Evolutionary conservation across 129 eudicot species (phyloP).

Genomic region (Arctium lappa): DNA sequence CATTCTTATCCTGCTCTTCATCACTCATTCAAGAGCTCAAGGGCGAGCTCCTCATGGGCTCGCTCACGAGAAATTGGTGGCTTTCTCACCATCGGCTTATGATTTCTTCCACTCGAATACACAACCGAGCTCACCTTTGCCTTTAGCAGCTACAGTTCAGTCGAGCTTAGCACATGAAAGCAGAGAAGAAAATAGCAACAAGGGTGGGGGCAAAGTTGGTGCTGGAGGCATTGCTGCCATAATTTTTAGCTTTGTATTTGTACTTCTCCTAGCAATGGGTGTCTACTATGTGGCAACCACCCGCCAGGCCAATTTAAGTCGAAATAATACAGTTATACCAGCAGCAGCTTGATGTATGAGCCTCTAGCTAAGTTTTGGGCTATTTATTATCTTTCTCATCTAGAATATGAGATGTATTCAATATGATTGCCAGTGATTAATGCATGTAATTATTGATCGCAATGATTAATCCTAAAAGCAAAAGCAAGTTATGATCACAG

Average conservation of each 20-base stretch:
- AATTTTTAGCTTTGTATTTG: constrained; percentile 33
- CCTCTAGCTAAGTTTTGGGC: constrained; percentile 1
- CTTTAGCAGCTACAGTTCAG: constrained; percentile 65
- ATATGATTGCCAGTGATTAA: background rate
- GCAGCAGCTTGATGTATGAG: constrained; percentile 35
- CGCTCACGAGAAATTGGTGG: constrained; percentile 31
- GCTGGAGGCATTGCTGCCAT: constrained; percentile 57
- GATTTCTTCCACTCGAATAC: constrained; percentile 59
- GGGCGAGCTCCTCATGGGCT: constrained; percentile 76
- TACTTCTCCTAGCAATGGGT: constrained; percentile 51
- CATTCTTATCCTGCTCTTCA: constrained; percentile 17
- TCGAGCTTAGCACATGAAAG: constrained; percentile 55
- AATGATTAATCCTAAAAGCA: background rate
- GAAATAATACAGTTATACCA: constrained; percentile 38
- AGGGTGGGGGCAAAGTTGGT: constrained; percentile 28
- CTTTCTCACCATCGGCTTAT: constrained; percentile 68
- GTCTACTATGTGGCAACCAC: constrained; percentile 49
- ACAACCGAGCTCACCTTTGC: constrained; percentile 39
- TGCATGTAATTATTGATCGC: constrained; percentile 1
- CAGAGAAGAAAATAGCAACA: constrained; percentile 5
- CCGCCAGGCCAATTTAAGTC: constrained; percentile 38
- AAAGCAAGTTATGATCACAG: constrained; percentile 4
- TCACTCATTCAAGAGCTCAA: constrained; percentile 44
- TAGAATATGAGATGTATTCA: constrained; percentile 14
- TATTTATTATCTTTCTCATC: constrained; percentile 4